These are phyloP conservation scores for Schwanniomyces vanrijiae DNA, from an alignment of 805 yeast species.

Conservation along the genomic window DNA sequence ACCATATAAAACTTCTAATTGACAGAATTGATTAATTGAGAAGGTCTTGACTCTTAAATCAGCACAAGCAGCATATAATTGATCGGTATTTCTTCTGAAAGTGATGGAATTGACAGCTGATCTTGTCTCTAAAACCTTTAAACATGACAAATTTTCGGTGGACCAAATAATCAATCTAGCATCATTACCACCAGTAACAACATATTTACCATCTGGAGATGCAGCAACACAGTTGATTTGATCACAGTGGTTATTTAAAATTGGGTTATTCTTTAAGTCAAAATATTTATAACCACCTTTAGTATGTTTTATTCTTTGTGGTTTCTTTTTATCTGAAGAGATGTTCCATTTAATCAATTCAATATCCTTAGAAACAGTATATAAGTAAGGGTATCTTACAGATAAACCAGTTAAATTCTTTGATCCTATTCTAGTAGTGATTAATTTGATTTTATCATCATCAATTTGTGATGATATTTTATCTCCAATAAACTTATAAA, in stretches of 20 bases:
- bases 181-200: conserved; percentile 91
- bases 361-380: conserved; percentile 80
- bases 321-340: conserved; percentile 47
- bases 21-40: conserved; percentile 81
- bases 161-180: conserved; percentile 84
- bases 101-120: conserved; percentile 71
- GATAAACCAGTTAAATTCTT: conserved; percentile 56
- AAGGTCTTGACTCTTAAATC: conserved; percentile 89
- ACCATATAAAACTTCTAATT: conserved; percentile 88
- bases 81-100: conserved; percentile 80
- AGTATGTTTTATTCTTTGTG: conserved; percentile 61
- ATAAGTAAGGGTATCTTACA: conserved; percentile 61
- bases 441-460: conserved; percentile 36
- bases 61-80: conserved; percentile 88
- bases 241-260: conserved; percentile 71
- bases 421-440: conserved; percentile 58
- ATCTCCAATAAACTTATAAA: conserved; percentile 67
- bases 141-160: conserved; percentile 69
- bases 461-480: conserved; percentile 39
- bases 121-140: conserved; percentile 75
- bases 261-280: conserved; percentile 46
- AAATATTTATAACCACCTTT: conserved; percentile 59
- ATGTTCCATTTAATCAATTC: conserved; percentile 81
- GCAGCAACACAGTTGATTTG: conserved; percentile 79
- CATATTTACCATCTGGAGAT: conserved; percentile 81